Evolutionary conservation across 495 filamentous ascomycete genomes (phyloP), one percentile per base, ranked within the genome.

Genomic region (Articulospora tetracladia): DNA sequence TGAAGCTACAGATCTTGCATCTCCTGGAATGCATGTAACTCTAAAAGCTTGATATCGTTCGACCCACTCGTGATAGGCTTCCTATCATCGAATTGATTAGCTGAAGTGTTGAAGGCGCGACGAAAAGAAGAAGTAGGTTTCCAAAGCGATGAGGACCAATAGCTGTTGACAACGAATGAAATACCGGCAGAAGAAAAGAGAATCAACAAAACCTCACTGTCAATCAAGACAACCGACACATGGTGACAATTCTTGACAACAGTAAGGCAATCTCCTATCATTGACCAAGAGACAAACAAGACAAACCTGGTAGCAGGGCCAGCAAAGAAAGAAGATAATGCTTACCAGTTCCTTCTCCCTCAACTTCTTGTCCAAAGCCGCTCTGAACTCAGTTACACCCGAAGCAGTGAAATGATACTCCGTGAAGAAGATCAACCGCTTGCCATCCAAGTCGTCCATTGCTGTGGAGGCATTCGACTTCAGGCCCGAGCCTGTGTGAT

Each of bases 51-150:
- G 27, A 13, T 65, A 53, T 10, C 68, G 30, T 17, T 44, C 10
- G 26, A 75, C 65, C 56, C 73, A 79, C 1, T 56, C 55, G 22
- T 68, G 44, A 17, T 66, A 13, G 59, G 68, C 41, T 58, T 58
- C 52, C 73, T 74, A 63, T 23, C 64, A 59, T 13, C 62, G 34
- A 63, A 39, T 26, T 36, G 44, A 25, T 23, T 48, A 48, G 19
- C 32, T 7, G 30, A 34, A 34, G 15, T 7, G 30, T 34, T 34
- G n/a, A n/a, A n/a, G n/a, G n/a, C n/a, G n/a, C n/a, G n/a, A n/a
- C n/a, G n/a, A n/a, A n/a, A n/a, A n/a, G n/a, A n/a, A n/a, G n/a
- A n/a, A n/a, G n/a, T n/a, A n/a, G n/a, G n/a, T n/a, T n/a, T n/a
- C n/a, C n/a, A n/a, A n/a, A n/a, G n/a, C n/a, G n/a, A n/a, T n/a